Percentiles rank a stretch among this genome's conserved stretches.
Evolutionary conservation across 2,329 filamentous ascomycete genomes (phyloP).

Genomic region (Monosporascus sp.): DNA sequence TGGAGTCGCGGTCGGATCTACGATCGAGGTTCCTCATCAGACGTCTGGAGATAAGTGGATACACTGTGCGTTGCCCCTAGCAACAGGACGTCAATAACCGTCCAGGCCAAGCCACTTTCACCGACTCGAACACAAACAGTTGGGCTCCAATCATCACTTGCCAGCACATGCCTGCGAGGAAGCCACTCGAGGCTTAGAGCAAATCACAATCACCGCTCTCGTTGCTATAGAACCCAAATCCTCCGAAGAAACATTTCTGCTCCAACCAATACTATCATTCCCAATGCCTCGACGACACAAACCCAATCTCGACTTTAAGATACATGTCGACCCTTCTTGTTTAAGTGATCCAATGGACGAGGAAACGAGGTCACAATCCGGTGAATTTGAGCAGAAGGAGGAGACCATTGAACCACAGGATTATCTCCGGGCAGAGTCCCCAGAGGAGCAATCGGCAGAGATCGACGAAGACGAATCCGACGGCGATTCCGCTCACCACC

Average conservation of each 20-base stretch:
- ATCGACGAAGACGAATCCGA: not conserved
- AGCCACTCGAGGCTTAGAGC: not conserved
- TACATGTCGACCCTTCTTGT: conserved; percentile 43
- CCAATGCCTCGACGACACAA: conserved; percentile 20
- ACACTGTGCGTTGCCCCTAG: no score
- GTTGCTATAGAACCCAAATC: not conserved
- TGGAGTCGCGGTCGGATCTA: no score
- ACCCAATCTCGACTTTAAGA: conserved; percentile 39
- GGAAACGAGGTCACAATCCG: conserved; percentile 11
- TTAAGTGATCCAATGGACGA: conserved; percentile 36
- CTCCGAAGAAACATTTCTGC: not conserved
- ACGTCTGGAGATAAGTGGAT: no score
- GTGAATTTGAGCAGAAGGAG: conserved; percentile 4
- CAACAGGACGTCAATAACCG: no score
- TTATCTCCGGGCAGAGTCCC: not conserved
- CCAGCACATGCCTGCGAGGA: not conserved
- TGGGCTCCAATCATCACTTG: not conserved
- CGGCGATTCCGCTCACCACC: no score
- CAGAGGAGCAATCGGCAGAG: not conserved
- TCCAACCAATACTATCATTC: not conserved
- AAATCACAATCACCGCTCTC: not conserved
- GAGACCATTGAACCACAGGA: not conserved
- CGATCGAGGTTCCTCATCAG: no score
- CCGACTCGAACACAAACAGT: not conserved
- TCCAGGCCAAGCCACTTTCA: not conserved